phyloP scores from a whole-genome alignment of 2,329 filamentous ascomycete genomes.

The Venturia effusa region DNA sequence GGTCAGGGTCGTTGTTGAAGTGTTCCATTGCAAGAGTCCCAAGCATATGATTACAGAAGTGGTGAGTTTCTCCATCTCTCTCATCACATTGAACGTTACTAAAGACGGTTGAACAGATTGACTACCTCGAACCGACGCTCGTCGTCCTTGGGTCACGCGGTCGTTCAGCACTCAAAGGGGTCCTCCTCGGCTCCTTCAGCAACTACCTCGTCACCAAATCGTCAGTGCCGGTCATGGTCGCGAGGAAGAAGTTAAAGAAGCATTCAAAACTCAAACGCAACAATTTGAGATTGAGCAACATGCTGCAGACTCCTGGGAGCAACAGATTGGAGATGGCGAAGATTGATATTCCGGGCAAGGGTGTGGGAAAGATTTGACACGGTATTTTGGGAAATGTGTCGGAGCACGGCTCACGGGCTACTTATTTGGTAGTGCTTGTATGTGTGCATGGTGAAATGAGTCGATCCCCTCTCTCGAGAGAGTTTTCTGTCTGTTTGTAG shows the following conservation, averaged over 20 bases:
- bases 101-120: constrained; percentile 46
- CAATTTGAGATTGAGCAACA: constrained; percentile 67
- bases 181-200: constrained; percentile 89
- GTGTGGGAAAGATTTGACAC: not conserved
- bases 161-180: constrained; percentile 83
- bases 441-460: too few species aligned
- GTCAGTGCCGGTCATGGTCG: constrained; percentile 95
- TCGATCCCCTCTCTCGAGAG: too few species aligned
- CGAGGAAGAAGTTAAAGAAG: constrained; percentile 78
- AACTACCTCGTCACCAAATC: constrained; percentile 97
- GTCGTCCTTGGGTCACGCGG: constrained; percentile 89
- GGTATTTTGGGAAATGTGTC: too few species aligned
- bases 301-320: constrained; percentile 7
- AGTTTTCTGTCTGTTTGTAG: too few species aligned
- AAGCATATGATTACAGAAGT: constrained; percentile 95
- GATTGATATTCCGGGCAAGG: constrained; percentile 8
- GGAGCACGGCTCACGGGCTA: too few species aligned
- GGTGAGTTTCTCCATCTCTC: constrained; percentile 32
- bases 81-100: constrained; percentile 10
- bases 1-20: constrained; percentile 86
- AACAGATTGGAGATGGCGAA: constrained; percentile 3
- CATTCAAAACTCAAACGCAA: constrained; percentile 66
- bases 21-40: constrained; percentile 96
- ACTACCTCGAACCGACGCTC: constrained; percentile 79
- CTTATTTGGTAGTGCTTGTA: too few species aligned